phyloP scores from a whole-genome alignment of 2,329 filamentous ascomycete species.

The Eurotiales sp. region DNA sequence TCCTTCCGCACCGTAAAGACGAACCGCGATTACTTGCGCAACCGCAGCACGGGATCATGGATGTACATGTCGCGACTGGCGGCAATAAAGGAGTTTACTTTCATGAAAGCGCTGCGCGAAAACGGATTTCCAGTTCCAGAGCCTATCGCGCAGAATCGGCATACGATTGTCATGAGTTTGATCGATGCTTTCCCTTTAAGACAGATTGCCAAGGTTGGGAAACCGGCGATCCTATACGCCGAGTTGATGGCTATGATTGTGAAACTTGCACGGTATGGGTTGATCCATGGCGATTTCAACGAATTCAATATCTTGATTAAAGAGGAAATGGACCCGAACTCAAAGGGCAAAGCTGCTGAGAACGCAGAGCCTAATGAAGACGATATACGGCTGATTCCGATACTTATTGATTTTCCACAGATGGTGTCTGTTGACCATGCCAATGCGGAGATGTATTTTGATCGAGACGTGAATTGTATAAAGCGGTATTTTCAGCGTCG shows the following conservation, averaged over 20 bases:
- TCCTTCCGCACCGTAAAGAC: slow-evolving; percentile 95
- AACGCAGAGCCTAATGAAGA: slow-evolving; percentile 27
- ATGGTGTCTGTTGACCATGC: slow-evolving; percentile 93
- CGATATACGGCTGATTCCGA: slow-evolving; percentile 62
- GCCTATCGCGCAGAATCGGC: slow-evolving; percentile 82
- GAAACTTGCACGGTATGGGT: slow-evolving; percentile 73
- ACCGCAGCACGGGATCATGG: slow-evolving; percentile 78
- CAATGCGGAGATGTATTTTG: slow-evolving; percentile 96
- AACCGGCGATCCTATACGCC: slow-evolving; percentile 83
- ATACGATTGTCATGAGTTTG: slow-evolving; percentile 94
- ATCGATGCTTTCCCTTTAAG: slow-evolving; percentile 89
- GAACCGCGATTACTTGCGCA: slow-evolving; percentile 91
- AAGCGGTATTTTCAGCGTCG: slow-evolving; percentile 89
- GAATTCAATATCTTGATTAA: slow-evolving; percentile 98
- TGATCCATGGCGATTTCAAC: slow-evolving; percentile 98
- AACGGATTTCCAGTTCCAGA: slow-evolving; percentile 88
- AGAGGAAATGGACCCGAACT: slow-evolving; percentile 52
- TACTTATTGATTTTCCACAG: slow-evolving; percentile 96
- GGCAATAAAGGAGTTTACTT: slow-evolving; percentile 89
- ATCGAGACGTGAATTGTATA: slow-evolving; percentile 91
- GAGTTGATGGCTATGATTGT: slow-evolving; percentile 86
- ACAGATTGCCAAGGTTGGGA: slow-evolving; percentile 77
- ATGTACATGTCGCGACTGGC: slow-evolving; percentile 96
- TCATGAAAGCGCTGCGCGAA: slow-evolving; percentile 80
- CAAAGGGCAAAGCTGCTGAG: slow-evolving; percentile 35